Conservation (phyloP, 2,329 filamentous ascomycete species). For the Colletotrichum cordylinicola region DNA sequence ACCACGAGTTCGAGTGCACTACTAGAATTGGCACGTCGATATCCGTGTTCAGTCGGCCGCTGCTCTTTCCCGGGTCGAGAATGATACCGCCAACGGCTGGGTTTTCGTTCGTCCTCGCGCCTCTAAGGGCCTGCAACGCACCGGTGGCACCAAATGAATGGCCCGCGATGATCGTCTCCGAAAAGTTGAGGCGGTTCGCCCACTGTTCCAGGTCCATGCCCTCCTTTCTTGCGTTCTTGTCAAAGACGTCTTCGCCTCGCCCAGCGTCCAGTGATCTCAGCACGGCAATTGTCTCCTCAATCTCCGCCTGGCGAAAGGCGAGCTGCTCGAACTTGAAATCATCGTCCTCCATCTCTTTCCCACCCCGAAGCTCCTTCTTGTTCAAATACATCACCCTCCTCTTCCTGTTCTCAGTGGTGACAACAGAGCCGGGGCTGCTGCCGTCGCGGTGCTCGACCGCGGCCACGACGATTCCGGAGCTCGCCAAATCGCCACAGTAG, state of each 20-base stretch:
- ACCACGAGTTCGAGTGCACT: slow-evolving; percentile 71
- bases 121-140: slow-evolving; percentile 60
- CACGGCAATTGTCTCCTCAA: slow-evolving; percentile 48
- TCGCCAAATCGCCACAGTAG: slow-evolving; percentile 55
- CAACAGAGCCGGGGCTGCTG: slow-evolving; percentile 50
- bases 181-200: slow-evolving; percentile 56
- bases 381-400: slow-evolving; percentile 2
- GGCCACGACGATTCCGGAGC: slow-evolving; percentile 53
- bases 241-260: slow-evolving; percentile 42
- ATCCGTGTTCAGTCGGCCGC: slow-evolving; percentile 65
- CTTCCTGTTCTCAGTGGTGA: slow-evolving; percentile 27
- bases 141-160: slow-evolving; percentile 73
- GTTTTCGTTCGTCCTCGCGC: slow-evolving; percentile 45
- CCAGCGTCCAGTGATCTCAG: slow-evolving; percentile 36
- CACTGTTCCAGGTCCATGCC: slow-evolving; percentile 54
- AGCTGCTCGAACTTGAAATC: slow-evolving; percentile 53
- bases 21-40: slow-evolving; percentile 64
- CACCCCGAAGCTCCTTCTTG: background rate
- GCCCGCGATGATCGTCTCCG: slow-evolving; percentile 62
- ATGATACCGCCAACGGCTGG: slow-evolving; percentile 64
- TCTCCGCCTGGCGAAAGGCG: slow-evolving; percentile 55
- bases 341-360: slow-evolving; percentile 33
- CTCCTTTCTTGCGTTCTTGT: slow-evolving; percentile 52
- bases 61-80: slow-evolving; percentile 70
- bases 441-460: slow-evolving; percentile 59